Base-by-base conservation (phyloP, 805 yeast genomes). In the Kregervanrija fluxuum region DNA sequence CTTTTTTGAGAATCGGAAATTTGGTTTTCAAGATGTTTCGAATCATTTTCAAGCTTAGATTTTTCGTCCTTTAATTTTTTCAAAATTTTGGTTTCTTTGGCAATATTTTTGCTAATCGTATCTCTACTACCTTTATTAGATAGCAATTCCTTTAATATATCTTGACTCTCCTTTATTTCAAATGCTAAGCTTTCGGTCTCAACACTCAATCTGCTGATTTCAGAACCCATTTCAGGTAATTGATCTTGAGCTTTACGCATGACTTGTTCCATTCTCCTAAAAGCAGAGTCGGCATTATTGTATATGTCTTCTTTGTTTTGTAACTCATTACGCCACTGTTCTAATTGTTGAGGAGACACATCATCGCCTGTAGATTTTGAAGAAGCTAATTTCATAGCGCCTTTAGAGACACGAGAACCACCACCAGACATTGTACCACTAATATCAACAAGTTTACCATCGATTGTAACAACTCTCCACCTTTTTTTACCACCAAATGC, bases 401-500 rank as follows among this genome's bases (percentile, higher is more conserved):
- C 99, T 41, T 74, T 74, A 13, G 75, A 72, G 8, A 73, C 75
- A 35, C 74, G 69, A 44, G 72, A 75, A 43, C 98, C 99, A 65
- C 99, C 99, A 55, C 99, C 99, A 39, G 95, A 80, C 82, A 95
- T 81, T 1, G 97, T 86, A 63, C 99, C 99, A 2, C 95, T 85
- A 12, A 82, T 79, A 55, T 90, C 97, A 45, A 93, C 91, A 16
- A 93, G 68, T 54, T 88, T 84, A 17, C 99, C 99, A 61, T 86
- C 95, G 8, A 89, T 61, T 0, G 98, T 89, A 0, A 95, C 98
- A 17, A 91, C 98, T 54, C 95, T 75, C 73, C 78, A 85, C 54
- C 98, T 70, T 53, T 71, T 79, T 5, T 47, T 37, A 13, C 71
- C 69, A 3, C 95, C 93, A 66, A 83, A 91, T 0, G 99, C 98